Percentiles rank a stretch among this genome's conserved stretches.
phyloP scores from a whole-genome alignment of 805 yeast genomes.

The Candida chilensis region DNA sequence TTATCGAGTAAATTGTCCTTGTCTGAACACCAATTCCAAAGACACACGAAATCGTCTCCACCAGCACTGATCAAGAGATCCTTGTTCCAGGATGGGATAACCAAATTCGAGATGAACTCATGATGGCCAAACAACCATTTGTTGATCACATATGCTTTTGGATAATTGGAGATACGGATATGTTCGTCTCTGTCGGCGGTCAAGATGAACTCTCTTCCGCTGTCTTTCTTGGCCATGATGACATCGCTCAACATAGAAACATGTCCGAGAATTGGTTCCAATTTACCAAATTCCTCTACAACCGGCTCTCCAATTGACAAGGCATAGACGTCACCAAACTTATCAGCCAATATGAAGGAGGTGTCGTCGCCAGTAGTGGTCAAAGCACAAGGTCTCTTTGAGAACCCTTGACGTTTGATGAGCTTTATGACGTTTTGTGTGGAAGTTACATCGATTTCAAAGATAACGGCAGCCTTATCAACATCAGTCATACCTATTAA shows the following conservation, averaged over 20 bases:
- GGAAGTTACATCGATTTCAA: constrained; percentile 27
- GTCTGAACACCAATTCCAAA: constrained; percentile 71
- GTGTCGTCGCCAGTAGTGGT: constrained; percentile 43
- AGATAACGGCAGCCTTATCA: constrained; percentile 71
- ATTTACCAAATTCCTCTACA: constrained; percentile 27
- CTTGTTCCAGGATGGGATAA: constrained; percentile 42
- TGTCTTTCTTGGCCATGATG: constrained; percentile 25
- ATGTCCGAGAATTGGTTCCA: constrained; percentile 81
- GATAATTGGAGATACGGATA: constrained; percentile 74
- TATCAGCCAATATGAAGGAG: constrained; percentile 71
- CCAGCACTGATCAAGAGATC: constrained; percentile 72
- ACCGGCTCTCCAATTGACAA: constrained; percentile 31
- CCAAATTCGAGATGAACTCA: constrained; percentile 68
- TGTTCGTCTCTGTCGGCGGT: constrained; percentile 96
- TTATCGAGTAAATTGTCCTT: constrained; percentile 36
- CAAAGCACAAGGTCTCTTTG: constrained; percentile 89
- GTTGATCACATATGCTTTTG: constrained; percentile 69
- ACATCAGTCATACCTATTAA: constrained; percentile 71
- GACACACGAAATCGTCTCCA: constrained; percentile 68
- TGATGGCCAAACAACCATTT: constrained; percentile 82
- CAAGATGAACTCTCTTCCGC: constrained; percentile 45
- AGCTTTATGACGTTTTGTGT: constrained; percentile 34
- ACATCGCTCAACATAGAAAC: constrained; percentile 93
- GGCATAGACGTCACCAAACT: constrained; percentile 89
- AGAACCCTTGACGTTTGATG: constrained; percentile 65